Evolutionary conservation across 176 grass and related monocot genomes (phyloP).

Genomic region (Phoenix dactylifera): DNA sequence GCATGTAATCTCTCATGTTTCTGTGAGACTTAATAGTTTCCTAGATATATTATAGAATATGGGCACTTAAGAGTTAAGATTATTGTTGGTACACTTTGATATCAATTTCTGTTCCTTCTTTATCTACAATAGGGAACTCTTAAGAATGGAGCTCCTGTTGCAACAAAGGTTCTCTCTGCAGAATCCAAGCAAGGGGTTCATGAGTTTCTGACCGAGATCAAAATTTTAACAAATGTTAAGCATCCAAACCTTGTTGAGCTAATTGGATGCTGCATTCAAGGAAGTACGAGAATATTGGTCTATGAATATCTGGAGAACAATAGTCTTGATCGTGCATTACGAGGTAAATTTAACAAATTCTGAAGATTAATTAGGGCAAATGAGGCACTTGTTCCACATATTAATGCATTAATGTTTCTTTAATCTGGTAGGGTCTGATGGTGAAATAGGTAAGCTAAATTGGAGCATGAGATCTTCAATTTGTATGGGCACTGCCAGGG

Average conservation of each 20-base stretch:
- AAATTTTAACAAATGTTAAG: conserved; percentile 33
- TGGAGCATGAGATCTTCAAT: conserved; percentile 32
- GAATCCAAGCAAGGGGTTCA: conserved; percentile 47
- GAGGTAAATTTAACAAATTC: conserved; percentile 15
- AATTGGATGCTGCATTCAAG: conserved; percentile 6
- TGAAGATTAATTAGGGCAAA: no score
- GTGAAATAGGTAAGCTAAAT: neutral
- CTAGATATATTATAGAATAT: no score
- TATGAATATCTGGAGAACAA: conserved; percentile 44
- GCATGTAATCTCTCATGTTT: no score
- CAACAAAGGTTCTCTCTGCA: conserved; percentile 34
- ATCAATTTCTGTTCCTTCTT: no score
- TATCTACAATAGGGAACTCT: conserved; percentile 24
- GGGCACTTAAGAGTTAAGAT: no score
- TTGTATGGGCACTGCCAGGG: conserved; percentile 36
- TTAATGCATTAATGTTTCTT: neutral
- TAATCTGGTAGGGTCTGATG: neutral
- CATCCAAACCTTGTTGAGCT: conserved; percentile 5
- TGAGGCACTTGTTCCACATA: no score
- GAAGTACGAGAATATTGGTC: conserved; percentile 33
- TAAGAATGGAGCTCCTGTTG: conserved; percentile 30
- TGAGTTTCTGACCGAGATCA: conserved; percentile 54
- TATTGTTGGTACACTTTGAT: no score
- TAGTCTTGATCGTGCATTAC: conserved; percentile 37
- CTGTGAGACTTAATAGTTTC: no score